phyloP scores from a whole-genome alignment of 2,329 filamentous ascomycete genomes.

The Stagonosporopsis rhizophila region DNA sequence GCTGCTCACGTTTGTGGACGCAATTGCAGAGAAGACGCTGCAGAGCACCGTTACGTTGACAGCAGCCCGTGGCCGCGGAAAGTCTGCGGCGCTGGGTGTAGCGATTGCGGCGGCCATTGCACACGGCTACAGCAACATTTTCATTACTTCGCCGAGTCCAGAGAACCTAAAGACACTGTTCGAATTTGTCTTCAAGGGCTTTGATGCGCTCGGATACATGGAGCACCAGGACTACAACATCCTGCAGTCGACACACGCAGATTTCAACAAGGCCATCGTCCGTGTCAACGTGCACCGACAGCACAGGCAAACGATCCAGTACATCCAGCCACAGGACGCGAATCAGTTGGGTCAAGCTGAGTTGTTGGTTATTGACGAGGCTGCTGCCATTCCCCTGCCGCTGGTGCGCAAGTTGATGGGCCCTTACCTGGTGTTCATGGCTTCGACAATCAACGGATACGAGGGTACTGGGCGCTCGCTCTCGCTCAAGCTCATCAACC shows the following conservation, averaged over 20 bases:
- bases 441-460: conserved; percentile 98
- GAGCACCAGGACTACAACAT: conserved; percentile 98
- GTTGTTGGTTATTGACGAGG: conserved; percentile 94
- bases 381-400: conserved; percentile 92
- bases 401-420: conserved; percentile 94
- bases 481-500: conserved; percentile 95
- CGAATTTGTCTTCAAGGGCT: conserved; percentile 98
- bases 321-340: conserved; percentile 94
- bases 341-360: conserved; percentile 96
- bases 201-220: conserved; percentile 90
- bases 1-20: conserved; percentile 94
- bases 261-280: conserved; percentile 99
- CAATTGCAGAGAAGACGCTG: conserved; percentile 94
- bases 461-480: conserved; percentile 95
- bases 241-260: conserved; percentile 95
- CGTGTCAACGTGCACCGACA: conserved; percentile 94
- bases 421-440: conserved; percentile 98
- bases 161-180: conserved; percentile 99
- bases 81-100: conserved; percentile 94
- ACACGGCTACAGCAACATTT: conserved; percentile 98
- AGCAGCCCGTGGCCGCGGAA: conserved; percentile 91
- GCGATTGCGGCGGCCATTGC: conserved; percentile 93
- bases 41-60: conserved; percentile 93
- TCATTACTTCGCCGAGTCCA: conserved; percentile 96
- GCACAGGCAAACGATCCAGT: conserved; percentile 97